phyloP scores from a whole-genome alignment of 2,329 filamentous ascomycete genomes.

The Acephala macrosclerotiorum region DNA sequence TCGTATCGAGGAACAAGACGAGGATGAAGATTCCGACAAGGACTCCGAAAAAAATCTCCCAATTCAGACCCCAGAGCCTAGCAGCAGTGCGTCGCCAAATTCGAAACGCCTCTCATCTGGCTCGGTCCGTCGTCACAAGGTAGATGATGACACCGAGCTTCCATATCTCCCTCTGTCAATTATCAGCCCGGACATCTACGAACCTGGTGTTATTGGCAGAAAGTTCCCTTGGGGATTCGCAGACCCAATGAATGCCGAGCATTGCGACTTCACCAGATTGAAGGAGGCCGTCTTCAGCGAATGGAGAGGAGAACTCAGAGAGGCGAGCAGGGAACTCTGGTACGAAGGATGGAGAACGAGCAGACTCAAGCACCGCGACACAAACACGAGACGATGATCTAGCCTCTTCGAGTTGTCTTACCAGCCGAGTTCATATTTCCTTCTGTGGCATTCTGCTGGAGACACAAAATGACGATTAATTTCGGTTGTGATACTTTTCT shows the following conservation, averaged over 20 bases:
- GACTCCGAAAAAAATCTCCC: constrained; percentile 48
- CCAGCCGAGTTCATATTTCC: constrained; percentile 5
- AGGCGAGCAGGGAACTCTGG: constrained; percentile 90
- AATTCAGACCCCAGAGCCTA: constrained; percentile 39
- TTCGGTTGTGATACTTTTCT: constrained; percentile 28
- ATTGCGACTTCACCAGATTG: constrained; percentile 92
- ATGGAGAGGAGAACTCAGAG: constrained; percentile 89
- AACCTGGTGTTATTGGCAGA: constrained; percentile 79
- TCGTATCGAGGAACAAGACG: constrained; percentile 63
- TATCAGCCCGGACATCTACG: constrained; percentile 92
- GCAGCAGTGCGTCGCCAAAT: constrained; percentile 42
- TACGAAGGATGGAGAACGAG: constrained; percentile 94
- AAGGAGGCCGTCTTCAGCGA: constrained; percentile 93
- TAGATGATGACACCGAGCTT: constrained; percentile 55
- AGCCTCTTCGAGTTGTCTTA: constrained; percentile 13
- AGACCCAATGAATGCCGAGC: constrained; percentile 86
- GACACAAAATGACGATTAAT: constrained; percentile 25
- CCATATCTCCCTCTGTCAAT: constrained; percentile 89
- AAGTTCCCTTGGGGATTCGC: constrained; percentile 97
- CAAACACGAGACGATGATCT: constrained; percentile 26
- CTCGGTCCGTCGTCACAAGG: constrained; percentile 42
- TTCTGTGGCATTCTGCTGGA: constrained; percentile 18
- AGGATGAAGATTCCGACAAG: constrained; percentile 48
- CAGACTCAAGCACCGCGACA: constrained; percentile 53
- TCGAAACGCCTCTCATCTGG: constrained; percentile 43